Evolutionary conservation across 176 grass and related monocot species (phyloP).

Genomic region (Oryza officinalis): DNA sequence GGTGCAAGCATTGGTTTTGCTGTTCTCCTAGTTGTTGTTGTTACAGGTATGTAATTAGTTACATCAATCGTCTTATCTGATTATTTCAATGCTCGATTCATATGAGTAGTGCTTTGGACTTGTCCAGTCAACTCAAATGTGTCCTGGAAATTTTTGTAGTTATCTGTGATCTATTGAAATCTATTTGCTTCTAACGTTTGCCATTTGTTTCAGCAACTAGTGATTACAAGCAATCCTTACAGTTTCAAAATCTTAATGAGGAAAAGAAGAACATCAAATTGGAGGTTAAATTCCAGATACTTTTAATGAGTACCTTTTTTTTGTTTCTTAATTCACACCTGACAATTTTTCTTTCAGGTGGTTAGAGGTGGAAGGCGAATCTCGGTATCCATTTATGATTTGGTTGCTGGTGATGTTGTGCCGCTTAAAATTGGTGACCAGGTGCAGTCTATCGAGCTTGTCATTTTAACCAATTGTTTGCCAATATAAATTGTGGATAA

Average conservation of each 20-base stretch:
- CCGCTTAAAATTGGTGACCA: constrained; percentile 99
- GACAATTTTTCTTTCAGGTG: constrained; percentile 57
- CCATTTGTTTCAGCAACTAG: constrained; percentile 61
- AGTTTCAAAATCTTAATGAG: constrained; percentile 95
- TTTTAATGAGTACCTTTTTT: not conserved
- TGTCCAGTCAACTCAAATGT: not conserved
- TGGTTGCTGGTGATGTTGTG: constrained; percentile 81
- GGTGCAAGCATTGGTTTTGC: constrained; percentile 93
- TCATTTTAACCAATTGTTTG: constrained; percentile 22
- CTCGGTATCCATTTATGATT: constrained; percentile 78
- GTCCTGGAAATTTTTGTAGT: not conserved
- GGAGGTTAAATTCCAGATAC: constrained; percentile 52
- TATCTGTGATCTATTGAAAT: not conserved
- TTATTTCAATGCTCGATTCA: constrained; percentile 10
- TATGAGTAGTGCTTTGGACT: not conserved
- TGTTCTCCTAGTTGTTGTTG: constrained; percentile 85
- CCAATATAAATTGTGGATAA: not conserved
- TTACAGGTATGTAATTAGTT: constrained; percentile 60
- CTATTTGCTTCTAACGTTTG: not conserved
- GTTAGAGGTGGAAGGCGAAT: constrained; percentile 82
- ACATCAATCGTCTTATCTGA: not conserved
- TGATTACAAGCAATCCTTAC: constrained; percentile 85
- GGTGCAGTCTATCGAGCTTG: constrained; percentile 41
- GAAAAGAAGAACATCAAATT: constrained; percentile 93
- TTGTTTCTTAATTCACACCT: not conserved